phyloP scores from a whole-genome alignment of 768 basidiomycete genomes.

The Tulasnella sp. region DNA sequence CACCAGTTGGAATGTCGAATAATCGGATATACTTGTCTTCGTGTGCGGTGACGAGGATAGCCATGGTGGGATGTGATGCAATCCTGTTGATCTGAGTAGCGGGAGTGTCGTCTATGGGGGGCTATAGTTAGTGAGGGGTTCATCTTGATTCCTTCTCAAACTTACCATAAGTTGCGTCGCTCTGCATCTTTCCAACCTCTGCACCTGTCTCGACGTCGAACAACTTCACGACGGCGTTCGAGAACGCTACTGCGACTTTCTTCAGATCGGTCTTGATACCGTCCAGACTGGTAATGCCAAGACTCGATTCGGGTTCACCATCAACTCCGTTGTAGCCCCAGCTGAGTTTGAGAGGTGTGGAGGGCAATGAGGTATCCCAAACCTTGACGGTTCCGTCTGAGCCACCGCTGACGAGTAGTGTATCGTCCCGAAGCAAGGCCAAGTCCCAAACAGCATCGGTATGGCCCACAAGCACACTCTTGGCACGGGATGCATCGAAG shows the following conservation, averaged over 20 bases:
- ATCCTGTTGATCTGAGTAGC: slow-evolving; percentile 84
- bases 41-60: slow-evolving; percentile 84
- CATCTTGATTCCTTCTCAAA: slow-evolving; percentile 53
- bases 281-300: slow-evolving; percentile 80
- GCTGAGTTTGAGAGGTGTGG: slow-evolving; percentile 65
- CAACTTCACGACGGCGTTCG: slow-evolving; percentile 85
- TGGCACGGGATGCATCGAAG: slow-evolving; percentile 74
- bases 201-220: slow-evolving; percentile 90
- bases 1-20: slow-evolving; percentile 82
- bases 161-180: slow-evolving; percentile 41
- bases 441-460: slow-evolving; percentile 98
- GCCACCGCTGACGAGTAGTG: slow-evolving; percentile 83
- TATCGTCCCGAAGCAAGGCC: slow-evolving; percentile 79
- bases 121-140: slow-evolving; percentile 7
- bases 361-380: slow-evolving; percentile 79
- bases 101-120: slow-evolving; percentile 64
- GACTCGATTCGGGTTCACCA: slow-evolving; percentile 50
- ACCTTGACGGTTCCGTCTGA: slow-evolving; percentile 92
- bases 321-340: slow-evolving; percentile 82
- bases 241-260: slow-evolving; percentile 88
- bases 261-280: slow-evolving; percentile 80
- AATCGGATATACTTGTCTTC: slow-evolving; percentile 94
- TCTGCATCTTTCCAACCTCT: slow-evolving; percentile 54
- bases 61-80: slow-evolving; percentile 87
- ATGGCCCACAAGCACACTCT: slow-evolving; percentile 85